Evolutionary conservation across 495 filamentous ascomycete species (phyloP), one percentile per base, ranked within the genome.

Genomic region (Glarea lozoyensis): DNA sequence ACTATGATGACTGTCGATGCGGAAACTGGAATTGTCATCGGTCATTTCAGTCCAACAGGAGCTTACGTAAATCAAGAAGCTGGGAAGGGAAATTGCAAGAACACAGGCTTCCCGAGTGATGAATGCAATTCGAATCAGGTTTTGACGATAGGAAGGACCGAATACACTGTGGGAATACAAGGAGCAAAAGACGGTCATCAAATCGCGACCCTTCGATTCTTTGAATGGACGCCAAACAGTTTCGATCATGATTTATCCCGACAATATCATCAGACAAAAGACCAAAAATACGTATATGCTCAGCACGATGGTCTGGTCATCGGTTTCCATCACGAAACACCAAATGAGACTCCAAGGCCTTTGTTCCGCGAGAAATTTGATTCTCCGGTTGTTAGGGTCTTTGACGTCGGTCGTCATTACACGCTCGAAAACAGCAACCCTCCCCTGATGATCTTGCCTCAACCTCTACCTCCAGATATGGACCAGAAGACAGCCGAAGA

Each of bases 181-280:
- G 84, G 82, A 41, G 72, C 70, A n/a, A 68, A 74, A 47, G 85
- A 84, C 2, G 79, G 78, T 0, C 80, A 84, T 46, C 78, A 73
- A 4, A 83, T 97, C 32, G 94, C 87, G 54, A 94, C 86, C 0
- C 74, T 98, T 46, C 93, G 78, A 48, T 98, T 92, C 60, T 86
- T 86, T 17, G 92, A 98, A 59, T 98, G 92, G 92, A 82, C 79
- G 0, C 85, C 89, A 9, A 98, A 98, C 59, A 93, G 84, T 37
- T 84, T 79, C 32, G 90, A 98, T 55, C 76, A 75, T 42, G 92
- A 98, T 60, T 78, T 98, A 12, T 77, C 84, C 48, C 78, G 75
- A 32, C 87, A 97, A 49, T 88, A 97, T 52, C 66, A 66, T 17
- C 62, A 62, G 2, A 85, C 86, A 9, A 84, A 87, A 67, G 92